Percentiles rank a stretch among this genome's conserved stretches.
Evolutionary conservation across 2,329 filamentous ascomycete species (phyloP).

Genomic region (Monosporascus sp.): DNA sequence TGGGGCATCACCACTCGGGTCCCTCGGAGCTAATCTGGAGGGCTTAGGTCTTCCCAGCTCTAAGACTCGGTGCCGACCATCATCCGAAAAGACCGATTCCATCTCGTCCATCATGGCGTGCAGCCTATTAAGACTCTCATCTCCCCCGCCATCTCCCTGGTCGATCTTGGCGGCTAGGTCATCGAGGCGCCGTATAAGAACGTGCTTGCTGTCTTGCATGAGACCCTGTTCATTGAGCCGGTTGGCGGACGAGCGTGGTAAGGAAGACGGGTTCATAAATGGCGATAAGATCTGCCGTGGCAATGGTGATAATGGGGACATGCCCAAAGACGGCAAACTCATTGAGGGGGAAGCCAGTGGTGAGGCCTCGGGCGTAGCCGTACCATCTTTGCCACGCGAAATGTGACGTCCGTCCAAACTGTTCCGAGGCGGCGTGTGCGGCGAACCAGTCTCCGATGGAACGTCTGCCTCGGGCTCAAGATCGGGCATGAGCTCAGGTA

Average conservation of each 20-base stretch:
- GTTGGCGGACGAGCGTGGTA: conserved; percentile 12
- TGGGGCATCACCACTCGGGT: conserved; percentile 13
- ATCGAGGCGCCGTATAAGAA: conserved; percentile 38
- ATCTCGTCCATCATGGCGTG: conserved; percentile 39
- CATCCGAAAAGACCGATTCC: conserved; percentile 24
- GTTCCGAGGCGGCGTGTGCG: conserved; percentile 14
- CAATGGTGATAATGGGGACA: conserved; percentile 23
- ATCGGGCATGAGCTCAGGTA: conserved; percentile 2
- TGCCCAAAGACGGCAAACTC: conserved; percentile 18
- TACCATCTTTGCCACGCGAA: conserved; percentile 11
- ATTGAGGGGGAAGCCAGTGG: conserved; percentile 21
- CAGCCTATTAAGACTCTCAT: conserved; percentile 28
- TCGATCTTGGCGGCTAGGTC: conserved; percentile 18
- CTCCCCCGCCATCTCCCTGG: conserved; percentile 16
- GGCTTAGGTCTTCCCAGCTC: conserved; percentile 10
- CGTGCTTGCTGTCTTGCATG: conserved; percentile 34
- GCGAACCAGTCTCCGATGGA: conserved; percentile 8
- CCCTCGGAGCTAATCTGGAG: conserved; percentile 6
- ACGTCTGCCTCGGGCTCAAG: conserved; percentile 10
- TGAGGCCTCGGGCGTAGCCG: conserved; percentile 14
- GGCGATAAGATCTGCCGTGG: conserved; percentile 18
- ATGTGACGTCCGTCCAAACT: conserved; percentile 4
- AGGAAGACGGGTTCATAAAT: conserved; percentile 12
- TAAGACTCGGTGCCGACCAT: conserved; percentile 8
- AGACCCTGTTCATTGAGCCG: conserved; percentile 17